Evolutionary conservation across 768 basidiomycete species (phyloP).

Genomic region (Rhodocollybia butyracea): DNA sequence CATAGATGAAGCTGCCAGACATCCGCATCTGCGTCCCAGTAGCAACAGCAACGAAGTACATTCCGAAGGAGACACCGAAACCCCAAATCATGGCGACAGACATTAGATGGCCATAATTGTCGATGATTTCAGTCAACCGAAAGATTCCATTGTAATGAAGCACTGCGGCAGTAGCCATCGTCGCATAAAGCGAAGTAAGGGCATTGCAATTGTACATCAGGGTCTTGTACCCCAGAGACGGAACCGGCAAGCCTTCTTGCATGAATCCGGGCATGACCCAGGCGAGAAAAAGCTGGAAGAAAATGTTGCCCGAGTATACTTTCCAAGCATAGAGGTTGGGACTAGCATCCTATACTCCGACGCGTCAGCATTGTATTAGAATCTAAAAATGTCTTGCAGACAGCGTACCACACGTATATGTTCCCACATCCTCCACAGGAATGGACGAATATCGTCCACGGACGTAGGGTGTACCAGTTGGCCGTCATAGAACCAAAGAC

Average conservation of each 20-base stretch:
- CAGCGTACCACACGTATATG: conserved; percentile 71
- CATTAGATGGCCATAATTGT: conserved; percentile 95
- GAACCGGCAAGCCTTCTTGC: conserved; percentile 95
- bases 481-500: conserved; percentile 95
- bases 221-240: conserved; percentile 88
- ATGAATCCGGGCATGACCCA: conserved; percentile 87
- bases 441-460: conserved; percentile 69
- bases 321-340: conserved; percentile 88
- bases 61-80: conserved; percentile 74
- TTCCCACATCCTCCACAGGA: conserved; percentile 79
- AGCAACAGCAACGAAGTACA: conserved; percentile 75
- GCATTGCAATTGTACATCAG: conserved; percentile 98
- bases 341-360: conserved; percentile 73
- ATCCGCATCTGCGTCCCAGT: conserved; percentile 85
- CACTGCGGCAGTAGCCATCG: conserved; percentile 67
- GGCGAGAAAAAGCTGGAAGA: conserved; percentile 88
- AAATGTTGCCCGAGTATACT: conserved; percentile 85
- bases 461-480: conserved; percentile 68
- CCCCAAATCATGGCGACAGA: conserved; percentile 92
- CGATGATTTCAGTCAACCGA: conserved; percentile 91
- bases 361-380: neutral
- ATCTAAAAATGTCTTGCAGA: neutral
- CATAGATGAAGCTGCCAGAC: conserved; percentile 94
- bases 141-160: conserved; percentile 82
- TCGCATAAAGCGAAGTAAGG: conserved; percentile 77